These are phyloP conservation scores for Crithidia mellificae DNA, from an alignment of 208 protist species.

Conservation along the genomic window DNA sequence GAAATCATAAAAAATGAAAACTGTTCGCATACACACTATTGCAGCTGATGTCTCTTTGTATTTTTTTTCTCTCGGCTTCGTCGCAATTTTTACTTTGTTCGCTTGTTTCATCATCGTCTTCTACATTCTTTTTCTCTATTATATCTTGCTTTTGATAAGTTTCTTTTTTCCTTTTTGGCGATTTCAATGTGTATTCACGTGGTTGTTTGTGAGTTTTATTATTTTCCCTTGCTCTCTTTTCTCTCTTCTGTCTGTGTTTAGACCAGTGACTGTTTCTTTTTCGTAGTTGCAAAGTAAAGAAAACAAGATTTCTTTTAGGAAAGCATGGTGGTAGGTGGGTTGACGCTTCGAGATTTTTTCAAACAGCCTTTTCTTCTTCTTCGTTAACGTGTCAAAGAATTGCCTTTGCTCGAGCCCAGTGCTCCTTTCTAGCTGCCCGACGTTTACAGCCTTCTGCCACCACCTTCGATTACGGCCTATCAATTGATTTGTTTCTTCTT, in stretches of 20 bases:
- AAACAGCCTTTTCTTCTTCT: too few species aligned
- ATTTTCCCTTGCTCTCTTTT: background rate
- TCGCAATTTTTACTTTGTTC: constrained; percentile 18
- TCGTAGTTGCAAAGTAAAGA: too few species aligned
- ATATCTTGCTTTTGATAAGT: constrained; percentile 13
- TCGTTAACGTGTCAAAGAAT: too few species aligned
- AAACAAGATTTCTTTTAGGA: too few species aligned
- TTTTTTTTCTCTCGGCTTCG: background rate
- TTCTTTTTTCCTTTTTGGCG: constrained; percentile 13
- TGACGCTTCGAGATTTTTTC: too few species aligned
- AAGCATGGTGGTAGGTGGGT: too few species aligned
- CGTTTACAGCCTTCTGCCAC: too few species aligned
- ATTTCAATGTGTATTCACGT: constrained; percentile 5
- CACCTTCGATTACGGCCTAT: too few species aligned
- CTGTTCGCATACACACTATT: background rate
- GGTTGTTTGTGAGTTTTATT: background rate
- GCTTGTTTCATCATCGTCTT: constrained; percentile 10
- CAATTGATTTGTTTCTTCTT: constrained; percentile 3
- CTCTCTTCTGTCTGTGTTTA: background rate
- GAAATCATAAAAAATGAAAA: too few species aligned
- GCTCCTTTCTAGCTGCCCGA: too few species aligned
- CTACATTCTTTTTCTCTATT: constrained; percentile 16
- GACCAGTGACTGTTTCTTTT: too few species aligned
- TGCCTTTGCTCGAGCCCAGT: too few species aligned
- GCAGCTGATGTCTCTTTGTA: constrained; percentile 11